Conservation (phyloP, 805 yeast genomes). For the Candida quercuum region DNA sequence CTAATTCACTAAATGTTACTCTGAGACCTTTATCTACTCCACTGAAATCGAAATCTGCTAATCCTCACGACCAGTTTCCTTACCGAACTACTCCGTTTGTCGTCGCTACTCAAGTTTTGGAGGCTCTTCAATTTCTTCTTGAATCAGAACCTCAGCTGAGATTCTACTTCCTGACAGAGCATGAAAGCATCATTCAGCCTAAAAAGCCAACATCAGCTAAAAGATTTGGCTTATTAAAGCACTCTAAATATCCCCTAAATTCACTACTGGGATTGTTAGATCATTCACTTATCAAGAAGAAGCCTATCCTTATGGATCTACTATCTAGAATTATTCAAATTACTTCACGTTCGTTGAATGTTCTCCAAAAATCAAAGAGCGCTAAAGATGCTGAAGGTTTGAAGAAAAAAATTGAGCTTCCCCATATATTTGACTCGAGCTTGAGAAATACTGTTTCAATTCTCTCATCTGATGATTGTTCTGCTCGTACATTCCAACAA, state of each 20-base stretch:
- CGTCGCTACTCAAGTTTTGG: conserved; percentile 75
- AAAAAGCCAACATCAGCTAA: conserved; percentile 30
- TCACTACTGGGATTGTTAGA: conserved; percentile 58
- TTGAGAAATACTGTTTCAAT: conserved; percentile 60
- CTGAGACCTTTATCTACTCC: too few species aligned
- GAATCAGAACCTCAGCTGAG: conserved; percentile 64
- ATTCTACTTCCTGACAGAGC: conserved; percentile 74
- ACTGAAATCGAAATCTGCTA: conserved; percentile 42
- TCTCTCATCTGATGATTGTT: conserved; percentile 76
- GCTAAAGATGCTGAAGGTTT: conserved; percentile 11
- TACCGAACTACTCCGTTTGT: conserved; percentile 58
- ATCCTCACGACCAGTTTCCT: conserved; percentile 43
- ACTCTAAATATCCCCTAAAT: conserved; percentile 67
- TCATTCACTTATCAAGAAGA: conserved; percentile 60
- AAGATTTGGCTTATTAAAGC: conserved; percentile 30
- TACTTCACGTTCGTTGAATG: conserved; percentile 65
- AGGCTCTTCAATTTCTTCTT: conserved; percentile 64
- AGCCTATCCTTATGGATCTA: conserved; percentile 69
- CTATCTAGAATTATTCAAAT: conserved; percentile 71
- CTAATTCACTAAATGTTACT: conserved; percentile 8
- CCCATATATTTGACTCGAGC: conserved; percentile 58
- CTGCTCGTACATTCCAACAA: conserved; percentile 79
- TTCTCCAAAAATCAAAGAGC: conserved; percentile 39
- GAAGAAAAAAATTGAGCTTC: conserved; percentile 37
- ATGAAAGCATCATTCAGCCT: conserved; percentile 41